Evolutionary conservation across 1,284 basidiomycete genomes (phyloP).

Genomic region (Meripilus lineatus): DNA sequence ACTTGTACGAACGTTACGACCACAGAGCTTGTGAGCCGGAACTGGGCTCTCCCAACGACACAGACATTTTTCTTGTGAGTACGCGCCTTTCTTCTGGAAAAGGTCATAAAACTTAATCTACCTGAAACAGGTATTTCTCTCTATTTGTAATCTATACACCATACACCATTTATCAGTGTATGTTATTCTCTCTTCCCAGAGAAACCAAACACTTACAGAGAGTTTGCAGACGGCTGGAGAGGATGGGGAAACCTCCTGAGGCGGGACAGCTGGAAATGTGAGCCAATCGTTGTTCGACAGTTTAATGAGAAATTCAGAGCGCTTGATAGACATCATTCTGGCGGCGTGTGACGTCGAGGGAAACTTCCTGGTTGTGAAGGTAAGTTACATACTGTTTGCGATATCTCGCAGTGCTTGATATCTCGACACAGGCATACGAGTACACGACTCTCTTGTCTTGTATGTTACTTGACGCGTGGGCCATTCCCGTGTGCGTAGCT

Average conservation of each 20-base stretch:
- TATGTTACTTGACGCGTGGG: slow-evolving; percentile 87
- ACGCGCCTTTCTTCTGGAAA: no score
- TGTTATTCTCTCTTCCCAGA: slow-evolving; percentile 18
- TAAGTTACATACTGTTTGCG: slow-evolving; percentile 18
- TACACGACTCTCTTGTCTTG: slow-evolving; percentile 84
- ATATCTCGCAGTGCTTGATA: slow-evolving; percentile 2
- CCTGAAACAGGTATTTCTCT: slow-evolving; percentile 71
- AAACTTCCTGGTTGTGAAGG: slow-evolving; percentile 80
- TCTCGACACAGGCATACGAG: slow-evolving; percentile 57
- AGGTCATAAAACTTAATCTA: no score
- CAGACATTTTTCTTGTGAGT: slow-evolving; percentile 79
- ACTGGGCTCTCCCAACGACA: slow-evolving; percentile 74
- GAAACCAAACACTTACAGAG: slow-evolving; percentile 6
- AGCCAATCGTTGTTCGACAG: slow-evolving; percentile 17
- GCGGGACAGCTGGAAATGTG: slow-evolving; percentile 83
- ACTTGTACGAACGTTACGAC: slow-evolving; percentile 83
- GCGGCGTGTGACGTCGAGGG: slow-evolving; percentile 80
- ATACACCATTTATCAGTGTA: slow-evolving; percentile 80
- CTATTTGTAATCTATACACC: slow-evolving; percentile 75
- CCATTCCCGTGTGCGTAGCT: slow-evolving; percentile 80
- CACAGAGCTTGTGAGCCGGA: slow-evolving; percentile 63
- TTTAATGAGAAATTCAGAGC: neutral
- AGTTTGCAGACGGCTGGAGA: slow-evolving; percentile 61
- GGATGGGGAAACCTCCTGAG: slow-evolving; percentile 72
- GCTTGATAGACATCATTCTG: slow-evolving; percentile 59